These are phyloP conservation scores for Aspergillus quadrilineatus DNA, from an alignment of 2,329 filamentous ascomycete genomes.

Conservation along the genomic window DNA sequence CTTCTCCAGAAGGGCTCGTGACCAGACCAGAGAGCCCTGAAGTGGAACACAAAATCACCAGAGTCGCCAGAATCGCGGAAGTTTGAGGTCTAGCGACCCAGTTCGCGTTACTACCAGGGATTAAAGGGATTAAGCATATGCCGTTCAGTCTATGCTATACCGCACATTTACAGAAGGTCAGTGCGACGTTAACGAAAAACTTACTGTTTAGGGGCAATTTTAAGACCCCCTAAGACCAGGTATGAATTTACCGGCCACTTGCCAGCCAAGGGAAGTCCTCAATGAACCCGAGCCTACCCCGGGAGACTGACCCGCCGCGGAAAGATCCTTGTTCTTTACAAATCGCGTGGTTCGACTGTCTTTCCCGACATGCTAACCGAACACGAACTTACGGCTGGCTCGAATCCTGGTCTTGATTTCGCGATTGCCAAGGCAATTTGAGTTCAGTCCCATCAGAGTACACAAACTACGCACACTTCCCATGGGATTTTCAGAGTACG, in stretches of 20 bases:
- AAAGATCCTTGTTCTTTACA: background rate
- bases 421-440: background rate
- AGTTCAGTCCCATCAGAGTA: background rate
- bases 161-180: background rate
- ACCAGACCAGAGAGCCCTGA: background rate
- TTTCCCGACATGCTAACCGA: background rate
- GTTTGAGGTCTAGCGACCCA: background rate
- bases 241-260: background rate
- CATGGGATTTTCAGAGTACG: background rate
- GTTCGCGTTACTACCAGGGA: background rate
- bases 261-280: background rate
- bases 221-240: background rate
- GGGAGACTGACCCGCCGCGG: background rate
- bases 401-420: background rate
- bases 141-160: no score
- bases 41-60: background rate
- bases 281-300: background rate
- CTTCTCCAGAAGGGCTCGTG: background rate
- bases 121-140: background rate
- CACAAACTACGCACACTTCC: slow-evolving; percentile 6
- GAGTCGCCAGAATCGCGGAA: background rate
- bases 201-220: background rate
- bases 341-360: background rate
- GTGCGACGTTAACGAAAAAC: background rate
- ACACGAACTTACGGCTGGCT: background rate